Base-by-base conservation (phyloP, 331 rosid genomes). In the Rhamnella rubrinervis region DNA sequence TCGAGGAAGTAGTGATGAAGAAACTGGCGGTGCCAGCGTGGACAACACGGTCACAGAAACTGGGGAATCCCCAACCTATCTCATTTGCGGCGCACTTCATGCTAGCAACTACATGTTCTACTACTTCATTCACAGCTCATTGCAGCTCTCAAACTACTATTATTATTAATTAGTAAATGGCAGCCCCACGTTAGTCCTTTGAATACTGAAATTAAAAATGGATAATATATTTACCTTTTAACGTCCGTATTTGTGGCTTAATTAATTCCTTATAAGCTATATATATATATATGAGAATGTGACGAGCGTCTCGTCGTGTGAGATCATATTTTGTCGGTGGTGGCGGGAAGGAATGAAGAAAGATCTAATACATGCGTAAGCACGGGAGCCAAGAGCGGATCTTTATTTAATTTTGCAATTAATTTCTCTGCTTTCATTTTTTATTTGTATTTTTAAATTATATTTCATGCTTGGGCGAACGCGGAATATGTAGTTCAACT, bases 311-410 rank as follows among this genome's bases (percentile, higher is more conserved):
- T 23, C 16, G 35, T 26, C 31, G 31, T 26, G 31, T 26, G 31
- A 31, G 35, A 31, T 31, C 5, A 10, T 7, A 40, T 11, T 40
- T 40, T 71, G 87, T 79, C 78, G 84, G 80, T 83, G 86, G 76
- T 57, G 76, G 77, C 35, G 50, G 52, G 74, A 59, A 72, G 28
- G 68, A 31, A 23, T 20, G 52, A 50, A 65, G 65, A 51, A 60
- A 21, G 75, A 68, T 66, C 74, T 68, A 68, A 75, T 26, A 65
- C 46, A 53, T 61, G 78, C 85, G 91, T 68, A 55, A 68, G 87
- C 87, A 71, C 31, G 91, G 91, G 87, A 87, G 80, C 53, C 82
- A 69, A 76, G 76, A 76, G 9, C 70, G 95, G 96, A 87, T 92
- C 95, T 66, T 79, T 67, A 69, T 81, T 82, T 0, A 60, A 77